Percentiles rank a stretch among this genome's conserved stretches.
These are phyloP conservation scores for Collybiopsis luxurians DNA, from an alignment of 768 basidiomycete species.

Conservation along the genomic window DNA sequence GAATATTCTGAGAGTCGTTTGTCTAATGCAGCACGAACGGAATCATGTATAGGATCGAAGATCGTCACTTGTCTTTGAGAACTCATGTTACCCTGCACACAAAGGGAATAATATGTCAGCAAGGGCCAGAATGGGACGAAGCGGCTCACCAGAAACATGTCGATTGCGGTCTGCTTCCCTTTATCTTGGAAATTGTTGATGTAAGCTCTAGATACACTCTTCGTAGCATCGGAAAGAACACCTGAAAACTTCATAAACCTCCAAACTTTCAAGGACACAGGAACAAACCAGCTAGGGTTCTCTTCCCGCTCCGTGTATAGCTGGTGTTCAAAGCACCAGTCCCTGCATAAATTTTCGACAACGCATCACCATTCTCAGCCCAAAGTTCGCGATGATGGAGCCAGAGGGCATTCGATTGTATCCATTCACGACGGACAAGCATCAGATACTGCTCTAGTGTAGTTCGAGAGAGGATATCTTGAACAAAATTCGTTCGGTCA, in stretches of 20 bases:
- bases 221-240: conserved; percentile 93
- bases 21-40: conserved; percentile 68
- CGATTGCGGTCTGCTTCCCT: conserved; percentile 90
- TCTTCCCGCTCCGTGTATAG: conserved; percentile 92
- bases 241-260: conserved; percentile 43
- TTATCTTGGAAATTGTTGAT: conserved; percentile 98
- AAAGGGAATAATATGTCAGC: not conserved
- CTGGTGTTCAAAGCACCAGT: conserved; percentile 94
- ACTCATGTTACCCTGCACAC: conserved; percentile 84
- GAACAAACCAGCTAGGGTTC: conserved; percentile 76
- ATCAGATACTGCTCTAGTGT: conserved; percentile 80
- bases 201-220: conserved; percentile 93
- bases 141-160: conserved; percentile 81
- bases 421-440: conserved; percentile 77
- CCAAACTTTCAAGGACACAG: not conserved
- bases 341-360: conserved; percentile 93
- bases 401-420: conserved; percentile 70
- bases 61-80: conserved; percentile 86
- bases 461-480: conserved; percentile 87
- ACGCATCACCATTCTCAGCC: conserved; percentile 95
- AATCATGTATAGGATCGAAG: conserved; percentile 92
- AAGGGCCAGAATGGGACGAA: not conserved
- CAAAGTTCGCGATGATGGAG: conserved; percentile 88
- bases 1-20: conserved; percentile 86
- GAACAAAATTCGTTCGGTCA: conserved; percentile 96